Percentiles rank a stretch among this genome's conserved stretches.
These are phyloP conservation scores for Beauveria australis DNA, from an alignment of 2,329 filamentous ascomycete species.

Conservation along the genomic window DNA sequence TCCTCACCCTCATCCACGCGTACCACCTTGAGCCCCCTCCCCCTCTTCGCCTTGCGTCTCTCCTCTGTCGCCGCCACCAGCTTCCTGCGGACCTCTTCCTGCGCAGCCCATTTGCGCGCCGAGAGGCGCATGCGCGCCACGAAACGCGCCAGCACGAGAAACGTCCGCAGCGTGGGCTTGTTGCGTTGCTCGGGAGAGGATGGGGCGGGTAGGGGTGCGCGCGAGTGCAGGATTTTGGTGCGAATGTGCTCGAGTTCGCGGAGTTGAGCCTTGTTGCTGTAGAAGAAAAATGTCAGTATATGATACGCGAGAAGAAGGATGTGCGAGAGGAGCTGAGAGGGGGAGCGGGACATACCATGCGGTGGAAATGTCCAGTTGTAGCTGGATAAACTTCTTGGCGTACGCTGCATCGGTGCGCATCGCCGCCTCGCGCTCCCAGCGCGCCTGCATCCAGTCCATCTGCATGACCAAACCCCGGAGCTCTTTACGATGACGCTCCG, in stretches of 20 bases:
- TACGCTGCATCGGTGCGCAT: slow-evolving; percentile 75
- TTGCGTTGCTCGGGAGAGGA: slow-evolving; percentile 16
- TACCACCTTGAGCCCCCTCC: slow-evolving; percentile 32
- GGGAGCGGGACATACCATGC: slow-evolving; percentile 64
- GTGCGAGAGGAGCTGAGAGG: not conserved
- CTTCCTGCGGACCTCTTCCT: slow-evolving; percentile 41
- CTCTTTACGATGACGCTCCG: slow-evolving; percentile 65
- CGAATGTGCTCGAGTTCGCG: slow-evolving; percentile 76
- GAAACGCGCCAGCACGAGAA: slow-evolving; percentile 42
- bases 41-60: slow-evolving; percentile 35
- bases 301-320: not conserved
- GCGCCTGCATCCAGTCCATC: slow-evolving; percentile 81
- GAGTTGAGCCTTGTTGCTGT: slow-evolving; percentile 86
- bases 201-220: slow-evolving; percentile 20
- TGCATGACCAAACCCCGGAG: slow-evolving; percentile 78
- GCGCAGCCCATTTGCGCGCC: slow-evolving; percentile 40
- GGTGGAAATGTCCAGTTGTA: slow-evolving; percentile 75
- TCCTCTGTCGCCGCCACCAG: slow-evolving; percentile 42
- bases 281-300: slow-evolving; percentile 17
- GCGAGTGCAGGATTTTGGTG: slow-evolving; percentile 31
- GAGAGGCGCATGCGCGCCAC: slow-evolving; percentile 42
- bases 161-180: slow-evolving; percentile 32
- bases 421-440: slow-evolving; percentile 69
- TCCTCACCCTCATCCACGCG: slow-evolving; percentile 24
- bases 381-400: slow-evolving; percentile 75